A percentile compares a stretch with the other conserved stretches of the same genome.
Conservation (phyloP, 1,139 yeast species). For the Petasospora rhodanensis region DNA sequence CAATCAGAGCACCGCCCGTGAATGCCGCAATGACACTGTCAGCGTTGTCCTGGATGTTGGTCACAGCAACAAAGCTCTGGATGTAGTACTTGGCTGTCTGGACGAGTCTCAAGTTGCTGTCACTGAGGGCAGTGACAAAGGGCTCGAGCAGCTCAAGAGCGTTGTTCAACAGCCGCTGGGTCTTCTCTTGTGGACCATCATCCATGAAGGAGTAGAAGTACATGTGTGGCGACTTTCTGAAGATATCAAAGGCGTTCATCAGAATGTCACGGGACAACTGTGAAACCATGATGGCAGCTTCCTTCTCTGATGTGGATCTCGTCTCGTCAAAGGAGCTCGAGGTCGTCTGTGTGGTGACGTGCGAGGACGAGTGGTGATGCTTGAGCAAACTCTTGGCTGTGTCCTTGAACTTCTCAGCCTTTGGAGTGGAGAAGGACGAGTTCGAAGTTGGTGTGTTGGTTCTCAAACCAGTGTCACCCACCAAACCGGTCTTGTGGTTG, state of each 20-base stretch:
- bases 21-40: conserved; percentile 22
- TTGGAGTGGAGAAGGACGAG: conserved; percentile 16
- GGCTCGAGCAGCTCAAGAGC: conserved; percentile 23
- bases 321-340: conserved; percentile 11
- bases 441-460: conserved; percentile 17
- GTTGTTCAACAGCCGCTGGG: conserved; percentile 10
- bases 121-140: conserved; percentile 23
- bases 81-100: conserved; percentile 22
- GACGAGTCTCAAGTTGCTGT: conserved; percentile 19
- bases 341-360: conserved; percentile 8
- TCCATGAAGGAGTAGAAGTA: conserved; percentile 19
- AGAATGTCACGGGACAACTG: conserved; percentile 25
- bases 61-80: conserved; percentile 16
- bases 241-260: conserved; percentile 23
- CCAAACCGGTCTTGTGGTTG: conserved; percentile 5
- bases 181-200: conserved; percentile 16
- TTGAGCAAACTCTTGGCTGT: conserved; percentile 22
- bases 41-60: conserved; percentile 20
- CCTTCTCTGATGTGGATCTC: conserved; percentile 15
- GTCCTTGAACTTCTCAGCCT: conserved; percentile 24
- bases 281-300: conserved; percentile 7
- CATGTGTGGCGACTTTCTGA: conserved; percentile 24
- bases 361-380: conserved; percentile 17
- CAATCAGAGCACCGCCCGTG: conserved; percentile 19
- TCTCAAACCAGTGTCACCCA: conserved; percentile 12